Evolutionary conservation across 441 rosid species (phyloP).

Genomic region (Rhodomyrtus psidioides): DNA sequence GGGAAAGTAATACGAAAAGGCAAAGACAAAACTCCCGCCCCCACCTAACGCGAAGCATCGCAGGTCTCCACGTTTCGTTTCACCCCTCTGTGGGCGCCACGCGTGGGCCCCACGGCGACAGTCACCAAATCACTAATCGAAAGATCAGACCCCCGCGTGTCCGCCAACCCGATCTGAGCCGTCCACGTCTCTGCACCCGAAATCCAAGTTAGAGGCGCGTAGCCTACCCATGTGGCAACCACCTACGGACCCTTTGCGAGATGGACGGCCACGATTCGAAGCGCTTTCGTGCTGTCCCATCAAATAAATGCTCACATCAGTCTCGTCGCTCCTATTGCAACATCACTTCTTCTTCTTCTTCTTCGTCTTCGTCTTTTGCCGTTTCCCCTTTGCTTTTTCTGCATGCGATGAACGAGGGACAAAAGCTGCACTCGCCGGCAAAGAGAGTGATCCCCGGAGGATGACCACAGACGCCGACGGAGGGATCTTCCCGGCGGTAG

Average conservation of each 20-base stretch:
- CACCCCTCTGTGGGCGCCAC: neutral
- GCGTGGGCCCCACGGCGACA: neutral
- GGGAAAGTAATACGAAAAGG: neutral
- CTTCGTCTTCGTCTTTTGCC: neutral
- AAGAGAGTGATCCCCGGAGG: neutral
- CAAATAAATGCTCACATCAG: neutral
- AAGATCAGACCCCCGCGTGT: neutral
- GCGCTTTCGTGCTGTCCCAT: neutral
- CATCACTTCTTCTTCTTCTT: neutral
- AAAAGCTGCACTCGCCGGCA: neutral
- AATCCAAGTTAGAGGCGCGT: neutral
- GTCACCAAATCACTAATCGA: neutral
- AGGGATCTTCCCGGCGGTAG: neutral
- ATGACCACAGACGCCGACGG: neutral
- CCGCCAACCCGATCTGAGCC: neutral
- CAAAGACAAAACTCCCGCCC: neutral
- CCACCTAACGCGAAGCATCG: neutral
- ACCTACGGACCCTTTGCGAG: neutral
- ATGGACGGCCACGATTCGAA: conserved; percentile 1
- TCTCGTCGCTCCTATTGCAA: neutral
- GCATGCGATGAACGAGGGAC: neutral
- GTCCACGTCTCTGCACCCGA: conserved; percentile 2
- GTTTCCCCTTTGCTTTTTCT: too few relatives aligned
- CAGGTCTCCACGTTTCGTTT: neutral
- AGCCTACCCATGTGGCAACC: neutral